These are phyloP conservation scores for Fibroporia radiculosa DNA, from an alignment of 768 basidiomycete genomes.

Conservation along the genomic window DNA sequence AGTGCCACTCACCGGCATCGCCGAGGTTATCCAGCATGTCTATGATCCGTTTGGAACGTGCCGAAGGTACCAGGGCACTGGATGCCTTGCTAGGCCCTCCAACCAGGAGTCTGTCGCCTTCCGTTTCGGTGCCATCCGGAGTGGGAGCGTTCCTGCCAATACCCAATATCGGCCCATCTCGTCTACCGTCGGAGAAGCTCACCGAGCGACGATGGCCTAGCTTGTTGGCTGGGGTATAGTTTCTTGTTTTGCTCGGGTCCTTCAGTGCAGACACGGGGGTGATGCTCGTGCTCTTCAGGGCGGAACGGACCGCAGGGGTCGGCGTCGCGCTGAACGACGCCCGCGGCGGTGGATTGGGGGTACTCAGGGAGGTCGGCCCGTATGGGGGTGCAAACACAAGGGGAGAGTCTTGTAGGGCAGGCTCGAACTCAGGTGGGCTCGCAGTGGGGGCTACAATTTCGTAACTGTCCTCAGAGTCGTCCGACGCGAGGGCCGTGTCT, in stretches of 20 bases:
- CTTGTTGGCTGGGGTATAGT: constrained; percentile 48
- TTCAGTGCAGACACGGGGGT: constrained; percentile 56
- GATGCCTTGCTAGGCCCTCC: constrained; percentile 11
- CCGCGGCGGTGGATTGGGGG: constrained; percentile 10
- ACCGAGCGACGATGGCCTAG: constrained; percentile 70
- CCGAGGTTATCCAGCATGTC: constrained; percentile 73
- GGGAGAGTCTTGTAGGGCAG: constrained; percentile 18
- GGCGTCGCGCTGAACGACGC: constrained; percentile 14
- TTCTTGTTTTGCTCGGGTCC: constrained; percentile 37
- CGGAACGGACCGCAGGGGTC: constrained; percentile 31
- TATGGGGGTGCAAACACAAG: constrained; percentile 10
- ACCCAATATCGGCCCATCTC: constrained; percentile 80
- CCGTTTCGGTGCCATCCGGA: constrained; percentile 25
- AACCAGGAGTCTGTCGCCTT: constrained; percentile 13
- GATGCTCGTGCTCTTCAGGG: constrained; percentile 33
- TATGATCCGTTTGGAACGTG: constrained; percentile 72
- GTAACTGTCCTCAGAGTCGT: constrained; percentile 10
- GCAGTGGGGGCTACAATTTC: constrained; percentile 8
- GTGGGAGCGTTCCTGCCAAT: constrained; percentile 34
- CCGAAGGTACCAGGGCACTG: constrained; percentile 42
- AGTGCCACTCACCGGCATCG: constrained; percentile 45
- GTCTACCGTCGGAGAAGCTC: constrained; percentile 93
- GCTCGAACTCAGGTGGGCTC: constrained; percentile 6
- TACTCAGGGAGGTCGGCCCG: background rate
- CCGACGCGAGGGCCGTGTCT: constrained; percentile 6